Base-by-base conservation (phyloP, 768 basidiomycete genomes). In the Boletus sensibilis region DNA sequence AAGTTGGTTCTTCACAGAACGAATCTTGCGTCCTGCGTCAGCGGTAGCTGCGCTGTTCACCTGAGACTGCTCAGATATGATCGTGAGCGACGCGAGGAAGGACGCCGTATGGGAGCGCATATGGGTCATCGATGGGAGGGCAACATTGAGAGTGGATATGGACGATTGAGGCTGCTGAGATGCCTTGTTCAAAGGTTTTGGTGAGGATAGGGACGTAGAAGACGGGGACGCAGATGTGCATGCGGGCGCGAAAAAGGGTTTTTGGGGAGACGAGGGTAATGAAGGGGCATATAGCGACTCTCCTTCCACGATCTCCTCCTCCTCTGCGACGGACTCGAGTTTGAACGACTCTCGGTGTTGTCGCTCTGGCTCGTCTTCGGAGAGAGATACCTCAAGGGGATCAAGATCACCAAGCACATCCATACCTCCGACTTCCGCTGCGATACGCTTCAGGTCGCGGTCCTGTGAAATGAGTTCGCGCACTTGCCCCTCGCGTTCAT, bases 1-100 rank as follows among this genome's bases (percentile, higher is more conserved):
- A 31, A 94, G 72, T 62, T 88, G 89, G 64, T 93, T 92, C 75
- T 90, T 91, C 58, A 93, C 73, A 14, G 89, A 88, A 47, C 92
- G 87, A 40, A 95, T 85, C 72, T 90, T 92, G 38, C 92, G 82
- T 44, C 90, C 91, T 0, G 92, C 88, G 55, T 95, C 92, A 1
- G 91, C 85, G 11, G 90, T 87, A 5, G 87, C 88, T 1, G 89
- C 93, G 11, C 87, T 85, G 64, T 92, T 92, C 48, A 93, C 90
- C 68, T 95, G 92, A 14, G 91, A 88, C 57, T 93, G 90, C 64
- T 95, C 92, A 25, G 88, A 91, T 60, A 94, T 83, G 34, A 85
- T 82, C 3, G 85, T 81, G 43, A 95, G 80, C 12, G 90, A 88
- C 23, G 85, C 75, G 44, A 88, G 84, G 50, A 94, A 82, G 10